phyloP scores from a whole-genome alignment of 164 flowering plant species.

The Cinnamomum micranthum region DNA sequence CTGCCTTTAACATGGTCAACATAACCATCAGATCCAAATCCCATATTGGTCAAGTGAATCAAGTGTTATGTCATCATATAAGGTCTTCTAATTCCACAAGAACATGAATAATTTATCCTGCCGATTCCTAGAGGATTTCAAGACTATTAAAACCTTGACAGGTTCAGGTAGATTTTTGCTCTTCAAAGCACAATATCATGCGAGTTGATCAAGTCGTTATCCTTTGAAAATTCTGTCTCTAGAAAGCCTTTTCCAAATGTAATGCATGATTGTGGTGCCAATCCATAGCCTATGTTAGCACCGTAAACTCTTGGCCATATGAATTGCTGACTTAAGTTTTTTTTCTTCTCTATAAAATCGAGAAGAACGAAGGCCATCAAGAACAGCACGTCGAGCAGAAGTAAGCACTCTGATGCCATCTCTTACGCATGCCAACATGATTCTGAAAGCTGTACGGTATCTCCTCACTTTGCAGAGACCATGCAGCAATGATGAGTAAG shows the following conservation, averaged over 20 bases:
- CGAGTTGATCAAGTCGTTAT: too few species aligned
- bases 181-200: neutral
- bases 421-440: slow-evolving; percentile 48
- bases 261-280: neutral
- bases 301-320: slow-evolving; percentile 27
- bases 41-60: neutral
- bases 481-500: slow-evolving; percentile 70
- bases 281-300: neutral
- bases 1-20: neutral
- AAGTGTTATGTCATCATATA: neutral
- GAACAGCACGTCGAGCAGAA: slow-evolving; percentile 53
- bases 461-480: slow-evolving; percentile 65
- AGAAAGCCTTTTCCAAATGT: neutral
- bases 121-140: neutral
- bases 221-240: neutral
- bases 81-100: neutral
- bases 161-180: neutral
- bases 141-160: neutral
- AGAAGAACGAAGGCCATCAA: slow-evolving; percentile 52
- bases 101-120: neutral
- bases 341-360: slow-evolving; percentile 43
- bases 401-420: slow-evolving; percentile 43
- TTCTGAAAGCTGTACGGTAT: slow-evolving; percentile 51
- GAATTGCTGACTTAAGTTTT: slow-evolving; percentile 38
- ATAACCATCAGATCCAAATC: neutral